Conservation (phyloP, 2,329 filamentous ascomycete genomes). For the Penicillium sp. region DNA sequence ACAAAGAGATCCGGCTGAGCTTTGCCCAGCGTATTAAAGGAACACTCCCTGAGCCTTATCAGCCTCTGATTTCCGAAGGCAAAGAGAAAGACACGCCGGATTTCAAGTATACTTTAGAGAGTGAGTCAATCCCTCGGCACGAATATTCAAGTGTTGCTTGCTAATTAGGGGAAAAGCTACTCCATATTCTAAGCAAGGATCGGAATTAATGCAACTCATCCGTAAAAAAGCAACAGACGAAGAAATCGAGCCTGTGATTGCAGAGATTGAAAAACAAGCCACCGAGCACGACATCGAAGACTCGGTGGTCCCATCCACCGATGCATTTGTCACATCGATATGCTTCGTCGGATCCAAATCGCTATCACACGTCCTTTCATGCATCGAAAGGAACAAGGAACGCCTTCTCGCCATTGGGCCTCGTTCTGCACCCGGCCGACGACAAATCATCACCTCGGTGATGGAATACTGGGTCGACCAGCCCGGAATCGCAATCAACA, state of each 20-base stretch:
- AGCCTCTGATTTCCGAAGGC: slow-evolving; percentile 72
- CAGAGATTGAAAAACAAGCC: slow-evolving; percentile 76
- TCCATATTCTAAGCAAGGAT: slow-evolving; percentile 80
- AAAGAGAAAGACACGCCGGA: slow-evolving; percentile 95
- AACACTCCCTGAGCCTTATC: slow-evolving; percentile 80
- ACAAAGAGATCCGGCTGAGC: slow-evolving; percentile 94
- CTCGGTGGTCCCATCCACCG: slow-evolving; percentile 78
- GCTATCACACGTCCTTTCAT: slow-evolving; percentile 89
- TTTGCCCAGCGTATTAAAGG: slow-evolving; percentile 96
- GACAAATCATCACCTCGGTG: slow-evolving; percentile 85
- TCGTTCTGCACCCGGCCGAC: slow-evolving; percentile 68
- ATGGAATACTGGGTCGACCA: slow-evolving; percentile 92
- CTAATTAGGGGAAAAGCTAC: slow-evolving; percentile 50
- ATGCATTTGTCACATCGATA: slow-evolving; percentile 89
- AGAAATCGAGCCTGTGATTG: slow-evolving; percentile 77
- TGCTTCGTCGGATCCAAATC: slow-evolving; percentile 94
- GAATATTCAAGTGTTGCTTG: slow-evolving; percentile 10
- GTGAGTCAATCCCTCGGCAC: slow-evolving; percentile 46
- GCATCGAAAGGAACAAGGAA: slow-evolving; percentile 91
- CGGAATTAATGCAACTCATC: slow-evolving; percentile 72
- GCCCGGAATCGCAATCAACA: slow-evolving; percentile 84
- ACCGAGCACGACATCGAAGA: slow-evolving; percentile 64
- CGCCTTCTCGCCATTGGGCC: slow-evolving; percentile 75
- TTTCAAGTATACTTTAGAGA: slow-evolving; percentile 79
- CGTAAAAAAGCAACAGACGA: slow-evolving; percentile 81